Evolutionary conservation across 1,284 basidiomycete genomes (phyloP).

Genomic region (Trichosporon coremiiforme): DNA sequence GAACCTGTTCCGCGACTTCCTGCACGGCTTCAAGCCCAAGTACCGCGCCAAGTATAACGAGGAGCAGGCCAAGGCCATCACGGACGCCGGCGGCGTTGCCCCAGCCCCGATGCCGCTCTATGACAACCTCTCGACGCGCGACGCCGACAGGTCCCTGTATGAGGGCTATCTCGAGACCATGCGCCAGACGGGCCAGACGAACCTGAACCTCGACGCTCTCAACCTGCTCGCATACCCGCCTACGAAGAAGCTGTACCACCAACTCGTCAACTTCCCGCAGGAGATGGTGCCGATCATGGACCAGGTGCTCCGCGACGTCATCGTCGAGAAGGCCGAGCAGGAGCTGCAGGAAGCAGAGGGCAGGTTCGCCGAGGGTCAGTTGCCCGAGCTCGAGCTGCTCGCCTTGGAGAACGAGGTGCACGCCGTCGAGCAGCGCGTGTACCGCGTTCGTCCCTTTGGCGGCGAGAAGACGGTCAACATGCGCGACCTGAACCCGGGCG

Average conservation of each 20-base stretch:
- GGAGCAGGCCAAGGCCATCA: conserved; percentile 57
- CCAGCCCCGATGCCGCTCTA: conserved; percentile 52
- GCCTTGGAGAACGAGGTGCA: conserved; percentile 75
- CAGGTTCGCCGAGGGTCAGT: conserved; percentile 37
- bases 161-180: conserved; percentile 81
- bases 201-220: conserved; percentile 85
- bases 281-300: conserved; percentile 97
- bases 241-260: conserved; percentile 74
- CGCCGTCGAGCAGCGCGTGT: conserved; percentile 77
- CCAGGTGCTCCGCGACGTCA: conserved; percentile 86
- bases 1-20: conserved; percentile 84
- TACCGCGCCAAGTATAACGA: conserved; percentile 70
- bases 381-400: conserved; percentile 63
- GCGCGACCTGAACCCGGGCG: conserved; percentile 85
- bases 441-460: conserved; percentile 90
- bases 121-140: conserved; percentile 62
- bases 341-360: conserved; percentile 64
- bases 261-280: conserved; percentile 89
- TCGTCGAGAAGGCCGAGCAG: conserved; percentile 76
- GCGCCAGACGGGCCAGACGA: conserved; percentile 86
- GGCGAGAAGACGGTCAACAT: conserved; percentile 76
- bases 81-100: conserved; percentile 42
- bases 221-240: conserved; percentile 89
- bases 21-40: conserved; percentile 90
- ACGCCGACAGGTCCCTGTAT: conserved; percentile 74